Base-by-base conservation (phyloP, 805 yeast species). In the Myxozyma mucilagina region DNA sequence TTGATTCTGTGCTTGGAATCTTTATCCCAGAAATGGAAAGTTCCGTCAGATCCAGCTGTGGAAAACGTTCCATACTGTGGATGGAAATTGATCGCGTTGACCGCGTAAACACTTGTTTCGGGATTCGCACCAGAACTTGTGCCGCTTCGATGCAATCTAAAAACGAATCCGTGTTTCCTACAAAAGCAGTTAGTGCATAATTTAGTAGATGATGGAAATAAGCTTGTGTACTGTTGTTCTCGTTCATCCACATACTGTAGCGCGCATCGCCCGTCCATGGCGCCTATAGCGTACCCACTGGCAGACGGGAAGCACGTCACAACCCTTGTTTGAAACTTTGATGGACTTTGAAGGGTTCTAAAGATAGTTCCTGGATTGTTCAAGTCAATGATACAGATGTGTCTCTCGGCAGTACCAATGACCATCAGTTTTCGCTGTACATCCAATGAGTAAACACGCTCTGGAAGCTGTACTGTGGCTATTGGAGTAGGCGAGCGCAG, bases 11-110 rank as follows among this genome's bases (percentile, higher is more conserved):
- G 96, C 72, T 87, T 85, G 56, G 94, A 87, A 70, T 90, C 96
- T 74, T 90, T 90, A 74, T 94, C 98, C 99, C 99, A 94, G 78
- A 90, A 87, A 70, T 91, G 86, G 78, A 92, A 87, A 11, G 92
- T 81, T 24, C 99, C 99, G 74, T 94, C 99, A 24, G 94, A 82
- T 13, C 99, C 98, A 0, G 96, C 94, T 4, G 99, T 94, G 53
- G 87, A 86, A 74, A 94, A 87, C 0, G 98, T 91, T 45, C 97
- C 97, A 74, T 86, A 86, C 13, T 83, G 78, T 4, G 98, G 98
- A 72, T 94, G 97, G 79, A 92, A 90, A 6, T 83, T 78, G 50
- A 94, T 87, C 53, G 89, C 80, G 73, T 91, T 90, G 47, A 94
- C 86, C 0, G 97, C 77, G 72, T 86, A 93, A 36, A 93, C 86